Conservation (phyloP, 345 rosid genomes). For the Boechera stricta region DNA sequence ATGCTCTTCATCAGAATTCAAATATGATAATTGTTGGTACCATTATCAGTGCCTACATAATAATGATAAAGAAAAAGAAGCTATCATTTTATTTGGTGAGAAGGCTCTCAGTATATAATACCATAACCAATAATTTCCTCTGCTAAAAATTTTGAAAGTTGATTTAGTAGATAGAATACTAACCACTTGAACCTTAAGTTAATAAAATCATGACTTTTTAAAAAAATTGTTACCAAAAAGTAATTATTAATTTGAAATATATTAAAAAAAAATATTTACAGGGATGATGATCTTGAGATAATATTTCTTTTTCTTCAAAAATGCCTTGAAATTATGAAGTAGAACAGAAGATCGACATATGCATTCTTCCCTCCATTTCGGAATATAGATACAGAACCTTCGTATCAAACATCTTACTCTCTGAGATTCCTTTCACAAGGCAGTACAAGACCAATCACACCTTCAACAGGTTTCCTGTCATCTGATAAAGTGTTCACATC, state of each 20-base stretch:
- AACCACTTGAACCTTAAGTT: background rate
- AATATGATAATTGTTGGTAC: background rate
- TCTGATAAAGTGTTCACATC: no score
- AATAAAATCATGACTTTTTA: background rate
- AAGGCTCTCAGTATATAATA: constrained; percentile 4
- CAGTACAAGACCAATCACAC: no score
- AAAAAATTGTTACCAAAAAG: constrained; percentile 1
- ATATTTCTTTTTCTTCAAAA: no score
- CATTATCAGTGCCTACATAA: background rate
- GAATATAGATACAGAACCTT: no score
- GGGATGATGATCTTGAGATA: no score
- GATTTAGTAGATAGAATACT: constrained; percentile 5
- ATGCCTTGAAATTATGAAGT: no score
- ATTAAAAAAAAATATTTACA: background rate
- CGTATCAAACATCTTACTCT: no score
- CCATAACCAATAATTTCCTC: background rate
- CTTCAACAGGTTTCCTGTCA: no score
- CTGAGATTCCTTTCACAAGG: no score
- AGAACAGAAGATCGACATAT: no score
- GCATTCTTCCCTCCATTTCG: no score
- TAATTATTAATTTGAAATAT: background rate
- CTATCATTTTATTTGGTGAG: constrained; percentile 26
- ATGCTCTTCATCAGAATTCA: constrained; percentile 1
- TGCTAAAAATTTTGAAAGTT: background rate
- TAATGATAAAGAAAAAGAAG: background rate